Percentiles rank a stretch among this genome's conserved stretches.
phyloP scores from a whole-genome alignment of 164 flowering plant genomes.

The Nymphaea colorata region DNA sequence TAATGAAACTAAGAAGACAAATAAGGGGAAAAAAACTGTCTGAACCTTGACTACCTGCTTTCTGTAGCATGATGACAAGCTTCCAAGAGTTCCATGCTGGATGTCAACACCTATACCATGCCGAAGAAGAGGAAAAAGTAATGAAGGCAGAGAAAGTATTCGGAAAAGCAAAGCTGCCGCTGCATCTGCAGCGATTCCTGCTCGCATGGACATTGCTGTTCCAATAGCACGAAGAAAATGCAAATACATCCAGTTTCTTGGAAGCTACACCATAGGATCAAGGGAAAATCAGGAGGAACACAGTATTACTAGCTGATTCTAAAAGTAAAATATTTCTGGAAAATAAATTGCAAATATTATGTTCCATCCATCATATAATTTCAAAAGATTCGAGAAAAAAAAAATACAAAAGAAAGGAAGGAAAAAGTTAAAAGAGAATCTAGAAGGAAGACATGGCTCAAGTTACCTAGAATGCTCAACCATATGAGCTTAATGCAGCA shows the following conservation, averaged over 20 bases:
- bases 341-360: too few relatives aligned
- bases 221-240: constrained; percentile 98
- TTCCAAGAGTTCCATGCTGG: constrained; percentile 61
- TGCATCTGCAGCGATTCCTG: constrained; percentile 93
- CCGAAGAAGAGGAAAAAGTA: constrained; percentile 87
- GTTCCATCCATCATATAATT: too few relatives aligned
- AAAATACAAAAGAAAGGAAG: too few relatives aligned
- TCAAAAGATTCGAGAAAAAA: too few relatives aligned
- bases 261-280: constrained; percentile 66
- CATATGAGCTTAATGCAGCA: too few relatives aligned
- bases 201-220: constrained; percentile 95
- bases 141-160: constrained; percentile 86
- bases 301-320: not conserved
- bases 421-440: too few relatives aligned
- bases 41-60: constrained; percentile 42
- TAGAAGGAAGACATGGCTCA: too few relatives aligned
- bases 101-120: constrained; percentile 84
- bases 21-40: not conserved
- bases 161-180: constrained; percentile 96
- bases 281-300: not conserved
- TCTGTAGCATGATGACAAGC: constrained; percentile 45
- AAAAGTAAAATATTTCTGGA: too few relatives aligned
- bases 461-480: too few relatives aligned
- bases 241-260: constrained; percentile 95
- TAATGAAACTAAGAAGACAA: not conserved